Conservation (phyloP, 495 filamentous ascomycete species). For the Penicillium lividum region DNA sequence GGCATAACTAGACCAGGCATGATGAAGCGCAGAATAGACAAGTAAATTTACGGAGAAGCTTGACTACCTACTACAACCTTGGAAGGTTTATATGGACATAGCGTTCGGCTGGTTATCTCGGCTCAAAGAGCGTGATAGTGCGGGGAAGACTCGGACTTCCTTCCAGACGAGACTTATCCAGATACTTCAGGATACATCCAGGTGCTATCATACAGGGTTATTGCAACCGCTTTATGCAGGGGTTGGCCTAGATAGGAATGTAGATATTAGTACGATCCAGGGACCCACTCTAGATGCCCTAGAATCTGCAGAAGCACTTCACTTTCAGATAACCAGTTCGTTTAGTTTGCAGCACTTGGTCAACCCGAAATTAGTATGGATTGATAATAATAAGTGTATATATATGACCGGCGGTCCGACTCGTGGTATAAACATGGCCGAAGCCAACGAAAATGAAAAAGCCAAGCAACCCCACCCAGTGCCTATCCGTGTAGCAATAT, state of each 20-base stretch:
- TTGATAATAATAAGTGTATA: conserved; percentile 7
- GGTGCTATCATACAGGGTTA: neutral
- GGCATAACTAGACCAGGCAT: conserved; percentile 8
- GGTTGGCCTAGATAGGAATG: neutral
- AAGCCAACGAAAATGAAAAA: conserved; percentile 18
- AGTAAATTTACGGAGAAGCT: too few relatives aligned
- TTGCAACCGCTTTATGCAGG: neutral
- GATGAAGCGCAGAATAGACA: neutral
- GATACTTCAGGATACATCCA: neutral
- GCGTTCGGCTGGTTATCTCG: neutral
- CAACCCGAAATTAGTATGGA: neutral
- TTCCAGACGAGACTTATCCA: conserved; percentile 7
- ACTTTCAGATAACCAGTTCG: too few relatives aligned
- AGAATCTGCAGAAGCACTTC: too few relatives aligned
- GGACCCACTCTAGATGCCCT: too few relatives aligned
- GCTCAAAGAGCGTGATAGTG: conserved; percentile 7
- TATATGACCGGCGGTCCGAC: conserved; percentile 5
- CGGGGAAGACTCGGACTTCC: conserved; percentile 22
- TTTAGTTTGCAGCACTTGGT: neutral
- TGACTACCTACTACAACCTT: too few relatives aligned
- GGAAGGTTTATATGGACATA: neutral
- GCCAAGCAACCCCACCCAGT: conserved; percentile 20
- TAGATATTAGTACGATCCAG: neutral
- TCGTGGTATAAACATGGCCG: conserved; percentile 27
- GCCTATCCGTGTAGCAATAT: conserved; percentile 38